Percentiles rank a stretch among this genome's conserved stretches.
Conservation (phyloP, 768 basidiomycete genomes). For the Boletellus emodensis region DNA sequence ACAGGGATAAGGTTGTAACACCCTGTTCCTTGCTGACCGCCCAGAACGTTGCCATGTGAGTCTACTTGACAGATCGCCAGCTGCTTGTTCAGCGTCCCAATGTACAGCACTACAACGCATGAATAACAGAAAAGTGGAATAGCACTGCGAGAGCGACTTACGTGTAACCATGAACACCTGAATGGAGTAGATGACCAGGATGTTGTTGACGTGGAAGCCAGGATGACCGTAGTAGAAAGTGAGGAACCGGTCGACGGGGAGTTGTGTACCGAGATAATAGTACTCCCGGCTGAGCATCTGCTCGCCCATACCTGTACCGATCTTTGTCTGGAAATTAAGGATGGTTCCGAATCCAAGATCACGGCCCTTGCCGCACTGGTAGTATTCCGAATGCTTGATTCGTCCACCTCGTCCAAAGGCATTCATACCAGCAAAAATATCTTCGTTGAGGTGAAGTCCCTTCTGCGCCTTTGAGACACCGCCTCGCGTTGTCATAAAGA, state of each 20-base stretch:
- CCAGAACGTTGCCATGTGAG: slow-evolving; percentile 70
- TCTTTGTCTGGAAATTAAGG: slow-evolving; percentile 99
- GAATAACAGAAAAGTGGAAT: slow-evolving; percentile 1
- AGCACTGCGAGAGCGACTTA: slow-evolving; percentile 39
- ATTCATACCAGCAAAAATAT: slow-evolving; percentile 99
- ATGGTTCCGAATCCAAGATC: slow-evolving; percentile 99
- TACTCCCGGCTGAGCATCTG: slow-evolving; percentile 99
- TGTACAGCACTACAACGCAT: slow-evolving; percentile 66
- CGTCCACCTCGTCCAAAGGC: slow-evolving; percentile 97
- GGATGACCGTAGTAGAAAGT: slow-evolving; percentile 99
- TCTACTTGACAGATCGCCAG: slow-evolving; percentile 86
- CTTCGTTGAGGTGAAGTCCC: slow-evolving; percentile 96
- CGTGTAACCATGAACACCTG: slow-evolving; percentile 96
- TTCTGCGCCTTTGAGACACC: slow-evolving; percentile 99
- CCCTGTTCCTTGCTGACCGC: slow-evolving; percentile 68
- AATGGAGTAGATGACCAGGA: slow-evolving; percentile 96
- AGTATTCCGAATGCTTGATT: slow-evolving; percentile 99
- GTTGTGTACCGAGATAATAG: slow-evolving; percentile 96
- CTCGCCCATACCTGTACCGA: slow-evolving; percentile 99
- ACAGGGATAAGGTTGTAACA: slow-evolving; percentile 97
- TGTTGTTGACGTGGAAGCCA: slow-evolving; percentile 99
- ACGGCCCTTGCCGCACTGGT: slow-evolving; percentile 98
- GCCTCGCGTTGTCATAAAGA: slow-evolving; percentile 98
- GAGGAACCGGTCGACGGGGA: slow-evolving; percentile 97
- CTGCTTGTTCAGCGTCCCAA: slow-evolving; percentile 95